Evolutionary conservation across 768 basidiomycete genomes (phyloP), one percentile per base, ranked within the genome.

Genomic region (Kwoniella europaea): DNA sequence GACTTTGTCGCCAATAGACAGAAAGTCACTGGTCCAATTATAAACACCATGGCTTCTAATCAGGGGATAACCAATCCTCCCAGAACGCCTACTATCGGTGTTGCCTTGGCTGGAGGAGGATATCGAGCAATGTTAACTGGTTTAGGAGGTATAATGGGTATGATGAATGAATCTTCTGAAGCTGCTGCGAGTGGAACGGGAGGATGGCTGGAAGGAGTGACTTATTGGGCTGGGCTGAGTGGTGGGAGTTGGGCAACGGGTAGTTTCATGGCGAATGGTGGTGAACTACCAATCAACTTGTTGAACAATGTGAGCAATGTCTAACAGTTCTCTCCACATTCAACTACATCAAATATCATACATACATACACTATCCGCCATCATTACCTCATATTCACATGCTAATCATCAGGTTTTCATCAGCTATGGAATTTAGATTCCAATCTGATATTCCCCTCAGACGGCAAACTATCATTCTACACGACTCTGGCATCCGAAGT

Each of bases 41-140:
- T 80, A 67, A 73, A 74, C 29, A 68, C 67, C 9, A 72, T 73
- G 67, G 62, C 76, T 54, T 55, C 72, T 15, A 52, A 62, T 12
- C 66, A 72, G 29, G 73, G 73, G 2, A 62, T 82, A 9, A n/a
- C 73, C 5, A 69, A 73, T 10, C 81, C 81, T 9, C 73, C 78
- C 24, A 59, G 81, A 35, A 78, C 76, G 29, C 81, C 81, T 4
- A 68, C 68, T 1, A 72, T 79, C 18, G 75, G 75, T 44, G 68
- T 91, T 61, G 91, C 91, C 1, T 83, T 91, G 10, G 89, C 89
- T 24, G 92, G 92, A 2, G 90, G 90, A 15, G 91, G 91, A 0
- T 86, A 89, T 52, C 86, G 92, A 50, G 88, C 91, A 0, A 90
- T 22, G 91, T 89, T 0, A 16, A 52, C 71, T 50, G 74, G 74